Conservation (phyloP, 352 stramenopile genomes). For the Phytophthora hybrid region DNA sequence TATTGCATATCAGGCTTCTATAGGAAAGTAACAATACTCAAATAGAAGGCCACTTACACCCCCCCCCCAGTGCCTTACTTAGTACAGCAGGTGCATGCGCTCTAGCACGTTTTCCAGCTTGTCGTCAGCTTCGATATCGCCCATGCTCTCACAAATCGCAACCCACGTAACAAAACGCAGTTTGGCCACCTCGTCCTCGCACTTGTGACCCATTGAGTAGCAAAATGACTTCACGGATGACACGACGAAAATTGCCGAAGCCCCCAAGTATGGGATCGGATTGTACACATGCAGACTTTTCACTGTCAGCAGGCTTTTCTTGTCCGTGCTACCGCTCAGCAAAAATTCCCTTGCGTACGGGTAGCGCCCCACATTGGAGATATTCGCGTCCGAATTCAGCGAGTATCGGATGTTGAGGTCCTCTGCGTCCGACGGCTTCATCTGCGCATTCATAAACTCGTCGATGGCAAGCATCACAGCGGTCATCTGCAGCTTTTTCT, state of each 20-base stretch:
- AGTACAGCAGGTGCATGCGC: no score
- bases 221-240: constrained; percentile 35
- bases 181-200: constrained; percentile 28
- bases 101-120: constrained; percentile 9
- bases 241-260: constrained; percentile 34
- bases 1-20: no score
- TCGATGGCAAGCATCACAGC: constrained; percentile 24
- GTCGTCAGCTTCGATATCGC: constrained; percentile 13
- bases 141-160: constrained; percentile 23
- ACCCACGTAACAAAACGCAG: constrained; percentile 27
- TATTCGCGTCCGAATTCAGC: constrained; percentile 26
- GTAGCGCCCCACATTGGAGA: constrained; percentile 42
- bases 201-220: constrained; percentile 47
- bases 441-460: constrained; percentile 22
- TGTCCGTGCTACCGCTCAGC: background rate
- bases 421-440: constrained; percentile 25
- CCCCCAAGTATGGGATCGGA: constrained; percentile 28
- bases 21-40: no score
- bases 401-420: constrained; percentile 26
- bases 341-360: constrained; percentile 20
- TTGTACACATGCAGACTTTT: constrained; percentile 45
- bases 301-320: constrained; percentile 15
- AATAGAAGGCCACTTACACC: no score
- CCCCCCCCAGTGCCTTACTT: no score
- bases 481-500: constrained; percentile 19